Percentiles rank a stretch among this genome's conserved stretches.
These are phyloP conservation scores for Clavariopsis aquatica DNA, from an alignment of 495 filamentous ascomycete species.

Conservation along the genomic window DNA sequence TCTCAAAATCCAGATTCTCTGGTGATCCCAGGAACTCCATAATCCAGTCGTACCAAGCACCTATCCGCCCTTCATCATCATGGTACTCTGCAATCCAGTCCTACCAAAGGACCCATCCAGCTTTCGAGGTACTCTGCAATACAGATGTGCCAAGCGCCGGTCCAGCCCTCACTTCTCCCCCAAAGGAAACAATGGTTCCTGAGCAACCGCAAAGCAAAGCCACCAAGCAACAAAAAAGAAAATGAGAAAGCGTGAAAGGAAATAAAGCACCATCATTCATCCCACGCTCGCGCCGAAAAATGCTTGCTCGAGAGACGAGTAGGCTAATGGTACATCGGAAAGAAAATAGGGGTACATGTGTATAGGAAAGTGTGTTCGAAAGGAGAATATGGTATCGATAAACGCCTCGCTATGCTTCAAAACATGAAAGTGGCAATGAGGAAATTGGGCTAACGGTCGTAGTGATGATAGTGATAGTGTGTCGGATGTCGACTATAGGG, in stretches of 20 bases:
- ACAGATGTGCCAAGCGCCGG: too few relatives aligned
- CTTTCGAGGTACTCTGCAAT: too few relatives aligned
- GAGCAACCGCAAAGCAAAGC: too few relatives aligned
- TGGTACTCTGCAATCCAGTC: too few relatives aligned
- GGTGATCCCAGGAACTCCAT: too few relatives aligned
- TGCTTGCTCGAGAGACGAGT: not conserved
- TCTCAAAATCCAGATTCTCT: too few relatives aligned
- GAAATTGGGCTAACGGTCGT: not conserved
- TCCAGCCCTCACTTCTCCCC: too few relatives aligned
- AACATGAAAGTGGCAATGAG: not conserved
- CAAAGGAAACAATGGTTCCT: too few relatives aligned
- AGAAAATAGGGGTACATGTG: not conserved
- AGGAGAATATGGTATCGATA: slow-evolving; percentile 21
- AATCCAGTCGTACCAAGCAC: too few relatives aligned
- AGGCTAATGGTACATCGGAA: not conserved
- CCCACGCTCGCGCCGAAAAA: not conserved
- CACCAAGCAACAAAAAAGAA: not conserved
- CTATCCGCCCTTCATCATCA: too few relatives aligned
- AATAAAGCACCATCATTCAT: not conserved
- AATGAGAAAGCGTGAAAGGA: not conserved
- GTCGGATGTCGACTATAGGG: not conserved
- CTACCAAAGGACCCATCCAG: too few relatives aligned
- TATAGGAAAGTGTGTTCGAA: not conserved
- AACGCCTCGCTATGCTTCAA: slow-evolving; percentile 39
- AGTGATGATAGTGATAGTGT: not conserved